Conservation (phyloP, 495 filamentous ascomycete species). For the Neurospora cerealis region DNA sequence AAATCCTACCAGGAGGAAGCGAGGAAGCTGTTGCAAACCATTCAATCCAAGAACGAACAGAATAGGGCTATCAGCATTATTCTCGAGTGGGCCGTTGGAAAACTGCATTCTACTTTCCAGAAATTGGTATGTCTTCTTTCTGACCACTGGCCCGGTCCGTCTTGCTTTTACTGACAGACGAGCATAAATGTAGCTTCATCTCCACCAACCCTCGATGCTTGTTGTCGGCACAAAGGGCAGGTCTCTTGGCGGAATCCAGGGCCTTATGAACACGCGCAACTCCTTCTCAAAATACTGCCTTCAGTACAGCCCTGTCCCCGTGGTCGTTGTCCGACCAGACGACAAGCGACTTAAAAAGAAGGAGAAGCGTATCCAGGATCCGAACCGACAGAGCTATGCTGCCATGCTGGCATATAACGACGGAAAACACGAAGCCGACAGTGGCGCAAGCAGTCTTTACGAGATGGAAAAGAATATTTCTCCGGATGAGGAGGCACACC, state of each 20-base stretch:
- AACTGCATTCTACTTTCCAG: constrained; percentile 86
- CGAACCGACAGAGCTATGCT: constrained; percentile 66
- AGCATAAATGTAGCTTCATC: constrained; percentile 55
- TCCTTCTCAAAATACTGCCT: constrained; percentile 96
- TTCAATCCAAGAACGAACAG: constrained; percentile 75
- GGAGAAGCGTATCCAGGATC: constrained; percentile 73
- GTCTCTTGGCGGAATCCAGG: constrained; percentile 78
- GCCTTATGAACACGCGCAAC: constrained; percentile 67
- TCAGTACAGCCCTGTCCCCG: constrained; percentile 92
- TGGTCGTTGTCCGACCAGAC: constrained; percentile 86
- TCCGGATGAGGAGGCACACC: constrained; percentile 56
- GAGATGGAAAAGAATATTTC: constrained; percentile 37
- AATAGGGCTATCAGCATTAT: constrained; percentile 82
- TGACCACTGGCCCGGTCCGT: not conserved
- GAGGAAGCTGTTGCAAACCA: constrained; percentile 58
- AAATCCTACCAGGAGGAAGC: constrained; percentile 77
- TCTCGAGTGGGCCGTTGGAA: constrained; percentile 84
- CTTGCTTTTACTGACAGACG: not conserved
- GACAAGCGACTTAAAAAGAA: constrained; percentile 90
- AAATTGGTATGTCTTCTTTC: constrained; percentile 57
- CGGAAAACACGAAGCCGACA: constrained; percentile 44
- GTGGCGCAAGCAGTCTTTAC: constrained; percentile 35
- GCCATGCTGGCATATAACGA: constrained; percentile 63
- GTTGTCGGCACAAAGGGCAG: constrained; percentile 88
- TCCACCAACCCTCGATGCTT: constrained; percentile 92